Evolutionary conservation across 371 early-diverging fungal genomes (phyloP).

Genomic region (Rhizopus stolonifer): DNA sequence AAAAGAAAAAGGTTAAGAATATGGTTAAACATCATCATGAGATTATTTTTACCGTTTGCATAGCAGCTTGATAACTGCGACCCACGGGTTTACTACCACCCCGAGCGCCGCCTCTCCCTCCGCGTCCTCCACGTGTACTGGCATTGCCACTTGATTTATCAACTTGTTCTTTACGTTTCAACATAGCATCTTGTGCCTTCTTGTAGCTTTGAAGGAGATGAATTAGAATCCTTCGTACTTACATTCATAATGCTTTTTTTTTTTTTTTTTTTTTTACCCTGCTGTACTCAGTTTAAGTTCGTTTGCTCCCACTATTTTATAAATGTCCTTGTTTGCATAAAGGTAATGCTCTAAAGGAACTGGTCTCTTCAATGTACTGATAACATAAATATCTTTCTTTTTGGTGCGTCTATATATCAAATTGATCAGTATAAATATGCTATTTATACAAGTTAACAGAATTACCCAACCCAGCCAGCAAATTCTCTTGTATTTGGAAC

Average conservation of each 20-base stretch:
- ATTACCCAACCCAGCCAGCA: conserved; percentile 98
- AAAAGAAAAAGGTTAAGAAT: neutral
- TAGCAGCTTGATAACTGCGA: conserved; percentile 37
- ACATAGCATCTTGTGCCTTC: conserved; percentile 60
- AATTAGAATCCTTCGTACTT: neutral
- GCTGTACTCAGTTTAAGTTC: conserved; percentile 43
- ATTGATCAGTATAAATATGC: neutral
- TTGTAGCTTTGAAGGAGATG: conserved; percentile 54
- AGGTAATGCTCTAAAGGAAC: conserved; percentile 97
- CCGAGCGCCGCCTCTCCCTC: conserved; percentile 55
- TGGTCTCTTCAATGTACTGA: conserved; percentile 94
- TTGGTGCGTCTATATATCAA: conserved; percentile 82
- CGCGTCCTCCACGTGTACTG: conserved; percentile 38
- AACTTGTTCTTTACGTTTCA: conserved; percentile 54
- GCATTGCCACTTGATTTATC: conserved; percentile 36
- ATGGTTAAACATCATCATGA: neutral
- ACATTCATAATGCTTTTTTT: neutral
- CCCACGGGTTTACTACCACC: conserved; percentile 45
- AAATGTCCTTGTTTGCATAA: conserved; percentile 79
- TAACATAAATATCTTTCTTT: conserved; percentile 96
- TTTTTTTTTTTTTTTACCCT: conserved; percentile 21
- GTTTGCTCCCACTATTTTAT: conserved; percentile 84
- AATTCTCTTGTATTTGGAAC: conserved; percentile 99
- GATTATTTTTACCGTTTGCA: conserved; percentile 35
- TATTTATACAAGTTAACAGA: neutral